phyloP scores from a whole-genome alignment of 768 basidiomycete genomes.

The Naganishia kalamii region DNA sequence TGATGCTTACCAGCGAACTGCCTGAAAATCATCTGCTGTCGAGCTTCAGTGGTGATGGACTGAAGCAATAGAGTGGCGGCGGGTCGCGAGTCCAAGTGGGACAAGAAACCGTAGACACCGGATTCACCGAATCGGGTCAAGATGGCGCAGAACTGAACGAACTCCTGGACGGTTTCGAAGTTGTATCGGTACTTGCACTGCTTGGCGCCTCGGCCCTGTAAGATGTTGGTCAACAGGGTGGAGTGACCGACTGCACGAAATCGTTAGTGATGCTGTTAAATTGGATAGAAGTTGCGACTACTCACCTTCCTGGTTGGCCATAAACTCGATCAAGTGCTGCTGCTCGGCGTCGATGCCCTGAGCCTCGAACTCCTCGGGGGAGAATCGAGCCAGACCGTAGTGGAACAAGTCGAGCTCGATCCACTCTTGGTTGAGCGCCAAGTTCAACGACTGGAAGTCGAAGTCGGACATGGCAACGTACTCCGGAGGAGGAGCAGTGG shows the following conservation, averaged over 20 bases:
- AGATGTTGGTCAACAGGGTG: conserved; percentile 53
- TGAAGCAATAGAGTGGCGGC: conserved; percentile 55
- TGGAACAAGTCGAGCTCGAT: conserved; percentile 56
- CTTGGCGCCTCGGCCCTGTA: conserved; percentile 43
- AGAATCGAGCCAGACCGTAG: conserved; percentile 55
- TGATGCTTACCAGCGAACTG: conserved; percentile 56
- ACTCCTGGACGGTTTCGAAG: conserved; percentile 57
- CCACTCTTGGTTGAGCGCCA: conserved; percentile 55
- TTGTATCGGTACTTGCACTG: conserved; percentile 57
- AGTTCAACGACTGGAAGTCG: conserved; percentile 55
- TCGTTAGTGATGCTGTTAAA: not conserved
- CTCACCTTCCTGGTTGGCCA: conserved; percentile 48
- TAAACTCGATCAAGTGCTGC: conserved; percentile 56
- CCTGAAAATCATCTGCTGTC: conserved; percentile 63
- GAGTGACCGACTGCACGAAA: conserved; percentile 60
- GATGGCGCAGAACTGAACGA: conserved; percentile 54
- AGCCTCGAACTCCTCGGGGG: conserved; percentile 55
- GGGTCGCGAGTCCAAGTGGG: conserved; percentile 58
- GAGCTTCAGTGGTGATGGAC: conserved; percentile 58
- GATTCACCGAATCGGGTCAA: conserved; percentile 57
- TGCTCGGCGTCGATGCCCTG: conserved; percentile 56
- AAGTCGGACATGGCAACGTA: conserved; percentile 44
- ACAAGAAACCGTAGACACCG: conserved; percentile 61
- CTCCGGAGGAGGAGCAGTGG: conserved; percentile 42
- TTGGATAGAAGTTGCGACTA: not conserved